Base-by-base conservation (phyloP, 1,284 basidiomycete genomes). In the Cryptococcus sp. region DNA sequence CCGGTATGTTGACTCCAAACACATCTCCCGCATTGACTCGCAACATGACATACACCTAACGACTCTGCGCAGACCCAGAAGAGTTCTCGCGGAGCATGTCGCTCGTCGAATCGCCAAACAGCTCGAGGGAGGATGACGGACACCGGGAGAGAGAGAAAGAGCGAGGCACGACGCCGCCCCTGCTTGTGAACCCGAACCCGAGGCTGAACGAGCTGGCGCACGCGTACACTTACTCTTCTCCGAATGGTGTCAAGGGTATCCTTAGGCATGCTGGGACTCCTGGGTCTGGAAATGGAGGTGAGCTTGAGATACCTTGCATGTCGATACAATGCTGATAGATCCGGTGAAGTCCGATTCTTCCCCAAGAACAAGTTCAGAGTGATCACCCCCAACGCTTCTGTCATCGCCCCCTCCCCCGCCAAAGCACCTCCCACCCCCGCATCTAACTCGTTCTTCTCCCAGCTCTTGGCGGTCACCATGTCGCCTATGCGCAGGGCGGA, bases 251-350 rank as follows among this genome's bases (percentile, higher is more conserved):
- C 3, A 68, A 57, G 45, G 69, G 70, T 37, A 71, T 72, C 13
- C 47, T 72, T 38, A 46, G 69, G 24, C 57, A 62, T 11, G 45
- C 65, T 12, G 70, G 70, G 15, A 72, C 70, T 18, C 70, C 70
- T 43, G 70, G 69, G 40, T 72, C 70, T 39, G 70, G 70, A 11
- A 71, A 72, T 57, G 70, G 70, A 51, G 70, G 70, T 71, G 47
- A 53, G 68, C 46, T 6, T 1, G 16, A 16, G 20, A 15, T 13
- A 23, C 44, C 24, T 18, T 36, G n/a, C 18, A 35, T 18, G 21
- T n/a, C n/a, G n/a, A n/a, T n/a, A 20, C 36, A 42, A 16, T 36
- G 35, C 42, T 36, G 15, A 53, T 13, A n/a, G 9, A 20, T 42
- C 16, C 36, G 4, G 13, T 18, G n/a, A 39, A 73, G 71, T 73